Percentiles rank a stretch among this genome's conserved stretches.
phyloP scores from a whole-genome alignment of 176 grass and related monocot genomes.

The Pontederia paniculata region DNA sequence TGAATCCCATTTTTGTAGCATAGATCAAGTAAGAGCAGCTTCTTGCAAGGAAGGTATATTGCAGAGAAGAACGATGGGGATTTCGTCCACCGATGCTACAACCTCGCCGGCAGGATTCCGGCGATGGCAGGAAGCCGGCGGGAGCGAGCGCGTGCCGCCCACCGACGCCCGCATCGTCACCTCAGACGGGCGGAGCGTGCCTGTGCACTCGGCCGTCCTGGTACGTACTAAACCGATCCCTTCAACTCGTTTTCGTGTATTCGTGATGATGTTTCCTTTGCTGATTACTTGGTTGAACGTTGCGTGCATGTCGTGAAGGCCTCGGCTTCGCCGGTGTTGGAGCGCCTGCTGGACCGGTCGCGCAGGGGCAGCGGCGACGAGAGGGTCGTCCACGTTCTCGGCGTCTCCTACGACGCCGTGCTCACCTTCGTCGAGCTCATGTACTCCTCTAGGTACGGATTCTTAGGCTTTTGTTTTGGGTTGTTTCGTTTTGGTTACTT shows the following conservation, averaged over 20 bases:
- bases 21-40: too few relatives aligned
- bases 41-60: too few relatives aligned
- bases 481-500: too few relatives aligned
- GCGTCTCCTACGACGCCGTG: constrained; percentile 40
- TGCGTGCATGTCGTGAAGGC: constrained; percentile 15
- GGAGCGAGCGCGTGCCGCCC: neutral
- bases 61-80: too few relatives aligned
- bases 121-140: too few relatives aligned
- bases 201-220: constrained; percentile 47
- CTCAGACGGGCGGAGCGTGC: constrained; percentile 39
- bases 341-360: constrained; percentile 31
- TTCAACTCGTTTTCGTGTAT: too few relatives aligned
- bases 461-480: neutral
- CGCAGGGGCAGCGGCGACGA: constrained; percentile 17
- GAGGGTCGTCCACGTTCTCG: constrained; percentile 35
- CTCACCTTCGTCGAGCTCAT: constrained; percentile 48
- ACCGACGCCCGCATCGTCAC: constrained; percentile 48
- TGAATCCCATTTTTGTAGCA: too few relatives aligned
- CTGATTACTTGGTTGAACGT: too few relatives aligned
- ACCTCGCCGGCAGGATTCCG: too few relatives aligned
- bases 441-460: constrained; percentile 27
- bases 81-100: too few relatives aligned
- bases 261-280: too few relatives aligned
- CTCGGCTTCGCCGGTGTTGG: constrained; percentile 62
- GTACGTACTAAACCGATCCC: constrained; percentile 23